Base-by-base conservation (phyloP, 352 stramenopile genomes). In the Blastocystis sp. region DNA sequence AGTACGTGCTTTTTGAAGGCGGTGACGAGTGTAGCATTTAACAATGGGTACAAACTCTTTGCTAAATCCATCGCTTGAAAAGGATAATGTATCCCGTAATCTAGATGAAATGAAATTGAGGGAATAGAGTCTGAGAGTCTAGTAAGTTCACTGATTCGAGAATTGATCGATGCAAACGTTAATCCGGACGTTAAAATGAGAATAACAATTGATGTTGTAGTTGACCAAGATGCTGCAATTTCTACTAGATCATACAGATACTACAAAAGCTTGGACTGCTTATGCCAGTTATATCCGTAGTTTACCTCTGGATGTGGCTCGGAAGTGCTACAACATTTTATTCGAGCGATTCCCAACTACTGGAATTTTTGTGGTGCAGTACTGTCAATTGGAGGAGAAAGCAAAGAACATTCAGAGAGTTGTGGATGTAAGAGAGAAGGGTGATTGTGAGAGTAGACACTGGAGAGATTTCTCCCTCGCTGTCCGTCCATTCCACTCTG, bases 331-430 rank as follows among this genome's bases (percentile, higher is more conserved):
- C 51, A 29, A 83, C 6, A 65, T 83, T 5, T 49, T 83, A 12
- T 83, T 83, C 32, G 71, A 83, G 27, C 71, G 71, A n/a, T 83
- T 83, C 49, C 71, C 71, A 21, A 46, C 14, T 19, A 65, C 46
- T 14, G 71, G 71, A 42, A 24, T 42, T 1, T 83, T 65, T 43
- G 71, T 66, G 7, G 42, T 32, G 4, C 24, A 66, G 54, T 83
- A 83, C 71, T 66, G 43, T 27, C 42, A 83, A 16, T 52, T 66
- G n/a, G 71, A 83, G 24, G 51, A 83, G 71, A 37, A 42, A 52
- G 24, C 24, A 35, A 66, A 51, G n/a, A 65, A 83, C 27, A 21
- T 52, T 0, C 12, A 83, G 16, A 63, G 9, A 24, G 71, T 83
- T 16, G n/a, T 66, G 32, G 71, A 83, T 35, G 71, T 83, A 51